A percentile compares a stretch with the other conserved stretches of the same genome.
Conservation (phyloP, 2,329 filamentous ascomycete genomes). For the Colletotrichum orchidophilum region DNA sequence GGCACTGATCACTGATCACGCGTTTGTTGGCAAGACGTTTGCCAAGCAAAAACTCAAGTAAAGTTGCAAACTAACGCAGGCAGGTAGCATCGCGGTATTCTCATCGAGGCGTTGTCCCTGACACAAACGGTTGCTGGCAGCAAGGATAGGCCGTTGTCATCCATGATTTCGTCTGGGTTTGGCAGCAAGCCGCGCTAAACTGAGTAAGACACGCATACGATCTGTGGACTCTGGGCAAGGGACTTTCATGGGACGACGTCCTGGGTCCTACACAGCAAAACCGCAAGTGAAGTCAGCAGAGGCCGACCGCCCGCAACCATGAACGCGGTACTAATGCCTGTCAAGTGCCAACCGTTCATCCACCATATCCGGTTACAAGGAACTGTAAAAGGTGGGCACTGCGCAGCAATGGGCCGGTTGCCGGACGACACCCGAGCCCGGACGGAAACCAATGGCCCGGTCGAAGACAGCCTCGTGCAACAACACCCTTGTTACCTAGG, state of each 20-base stretch:
- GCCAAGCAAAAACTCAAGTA: neutral
- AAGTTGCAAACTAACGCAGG: slow-evolving; percentile 18
- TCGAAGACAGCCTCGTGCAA: neutral
- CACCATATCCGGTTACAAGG: slow-evolving; percentile 1
- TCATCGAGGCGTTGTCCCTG: slow-evolving; percentile 5
- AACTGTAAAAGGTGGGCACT: neutral
- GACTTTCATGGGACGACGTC: neutral
- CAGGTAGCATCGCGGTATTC: slow-evolving; percentile 6
- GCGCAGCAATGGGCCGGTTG: neutral
- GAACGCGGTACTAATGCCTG: neutral
- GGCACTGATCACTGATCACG: neutral
- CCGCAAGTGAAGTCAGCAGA: neutral
- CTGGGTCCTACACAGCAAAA: neutral
- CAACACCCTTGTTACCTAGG: neutral
- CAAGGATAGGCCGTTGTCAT: slow-evolving; percentile 16
- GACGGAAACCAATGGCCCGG: slow-evolving; percentile 6
- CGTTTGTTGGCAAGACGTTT: neutral
- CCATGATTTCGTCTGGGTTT: neutral
- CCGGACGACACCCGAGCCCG: neutral
- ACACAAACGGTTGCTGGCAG: neutral
- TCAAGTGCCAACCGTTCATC: slow-evolving; percentile 11
- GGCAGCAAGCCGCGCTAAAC: neutral
- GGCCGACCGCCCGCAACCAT: neutral
- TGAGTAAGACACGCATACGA: neutral
- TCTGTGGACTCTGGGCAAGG: neutral